Percentiles rank a stretch among this genome's conserved stretches.
Conservation (phyloP, 768 basidiomycete species). For the Exidia glandulosa region DNA sequence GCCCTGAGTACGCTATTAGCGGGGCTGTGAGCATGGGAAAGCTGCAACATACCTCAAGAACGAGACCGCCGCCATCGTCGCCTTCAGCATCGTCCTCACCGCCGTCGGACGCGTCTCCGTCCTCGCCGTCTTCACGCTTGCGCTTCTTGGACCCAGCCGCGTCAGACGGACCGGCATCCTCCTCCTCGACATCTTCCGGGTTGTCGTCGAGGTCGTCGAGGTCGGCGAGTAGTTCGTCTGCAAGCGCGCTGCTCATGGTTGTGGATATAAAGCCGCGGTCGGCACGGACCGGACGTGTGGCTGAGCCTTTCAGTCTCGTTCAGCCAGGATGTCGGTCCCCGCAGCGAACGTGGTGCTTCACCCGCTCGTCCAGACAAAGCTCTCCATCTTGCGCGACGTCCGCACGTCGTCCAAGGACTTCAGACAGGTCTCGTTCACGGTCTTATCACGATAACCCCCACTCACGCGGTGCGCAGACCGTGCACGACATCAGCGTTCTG, state of each 20-base stretch:
- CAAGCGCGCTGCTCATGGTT: conserved; percentile 11
- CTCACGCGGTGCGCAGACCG: conserved; percentile 36
- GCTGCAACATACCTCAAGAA: conserved; percentile 38
- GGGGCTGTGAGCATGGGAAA: neutral
- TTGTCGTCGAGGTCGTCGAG: conserved; percentile 42
- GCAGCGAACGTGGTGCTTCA: conserved; percentile 42
- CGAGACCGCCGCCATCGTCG: conserved; percentile 42
- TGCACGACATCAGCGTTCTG: conserved; percentile 63
- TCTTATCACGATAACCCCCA: neutral
- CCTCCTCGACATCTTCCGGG: conserved; percentile 13
- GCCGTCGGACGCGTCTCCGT: conserved; percentile 44
- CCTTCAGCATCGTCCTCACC: conserved; percentile 31
- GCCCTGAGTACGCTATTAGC: conserved; percentile 31
- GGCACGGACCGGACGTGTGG: neutral
- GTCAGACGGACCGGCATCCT: neutral
- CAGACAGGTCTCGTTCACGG: conserved; percentile 43
- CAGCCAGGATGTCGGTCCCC: neutral
- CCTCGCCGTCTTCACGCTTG: conserved; percentile 31
- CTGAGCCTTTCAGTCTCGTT: neutral
- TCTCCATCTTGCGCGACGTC: conserved; percentile 57
- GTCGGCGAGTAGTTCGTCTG: conserved; percentile 25
- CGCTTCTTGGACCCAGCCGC: neutral
- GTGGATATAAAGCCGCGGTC: no score
- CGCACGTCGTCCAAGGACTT: conserved; percentile 63
- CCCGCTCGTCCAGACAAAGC: conserved; percentile 60